These are phyloP conservation scores for Rhipidocladum racemiflorum DNA, from an alignment of 176 grass and related monocot species.

Conservation along the genomic window DNA sequence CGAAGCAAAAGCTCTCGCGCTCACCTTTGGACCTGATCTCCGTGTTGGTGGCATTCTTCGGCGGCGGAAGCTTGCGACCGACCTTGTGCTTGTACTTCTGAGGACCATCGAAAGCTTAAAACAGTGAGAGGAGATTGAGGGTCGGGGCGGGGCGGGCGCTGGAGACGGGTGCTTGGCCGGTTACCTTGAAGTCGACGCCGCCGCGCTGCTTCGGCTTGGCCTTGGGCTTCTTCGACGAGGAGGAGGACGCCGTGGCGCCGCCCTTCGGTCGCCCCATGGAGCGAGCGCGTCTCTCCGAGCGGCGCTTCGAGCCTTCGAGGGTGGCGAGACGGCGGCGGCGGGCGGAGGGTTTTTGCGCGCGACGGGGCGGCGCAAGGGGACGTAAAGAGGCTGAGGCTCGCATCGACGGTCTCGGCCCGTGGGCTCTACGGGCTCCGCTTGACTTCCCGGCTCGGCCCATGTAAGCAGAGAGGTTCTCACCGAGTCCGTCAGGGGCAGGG, in stretches of 20 bases:
- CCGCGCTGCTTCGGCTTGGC: slow-evolving; percentile 53
- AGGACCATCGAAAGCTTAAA: background rate
- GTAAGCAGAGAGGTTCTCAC: background rate
- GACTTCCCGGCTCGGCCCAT: background rate
- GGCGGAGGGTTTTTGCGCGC: background rate
- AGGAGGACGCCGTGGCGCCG: slow-evolving; percentile 4
- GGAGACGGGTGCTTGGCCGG: background rate
- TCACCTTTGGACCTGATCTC: slow-evolving; percentile 87
- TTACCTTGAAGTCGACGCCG: slow-evolving; percentile 69
- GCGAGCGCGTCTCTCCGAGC: background rate
- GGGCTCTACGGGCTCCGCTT: background rate
- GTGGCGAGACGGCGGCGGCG: background rate
- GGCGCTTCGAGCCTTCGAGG: slow-evolving; percentile 1
- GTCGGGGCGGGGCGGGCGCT: background rate
- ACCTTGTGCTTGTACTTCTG: slow-evolving; percentile 90
- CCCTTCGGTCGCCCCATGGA: slow-evolving; percentile 46
- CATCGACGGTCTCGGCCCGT: no score
- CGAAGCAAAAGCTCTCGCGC: background rate
- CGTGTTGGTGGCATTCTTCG: slow-evolving; percentile 87
- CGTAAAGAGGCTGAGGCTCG: background rate
- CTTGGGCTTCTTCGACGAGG: slow-evolving; percentile 47
- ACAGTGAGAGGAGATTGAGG: background rate
- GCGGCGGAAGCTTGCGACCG: slow-evolving; percentile 77
- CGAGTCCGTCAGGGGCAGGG: no score
- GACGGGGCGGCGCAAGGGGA: background rate